Evolutionary conservation across 805 yeast genomes (phyloP).

Genomic region (Soucietia sequanensis): DNA sequence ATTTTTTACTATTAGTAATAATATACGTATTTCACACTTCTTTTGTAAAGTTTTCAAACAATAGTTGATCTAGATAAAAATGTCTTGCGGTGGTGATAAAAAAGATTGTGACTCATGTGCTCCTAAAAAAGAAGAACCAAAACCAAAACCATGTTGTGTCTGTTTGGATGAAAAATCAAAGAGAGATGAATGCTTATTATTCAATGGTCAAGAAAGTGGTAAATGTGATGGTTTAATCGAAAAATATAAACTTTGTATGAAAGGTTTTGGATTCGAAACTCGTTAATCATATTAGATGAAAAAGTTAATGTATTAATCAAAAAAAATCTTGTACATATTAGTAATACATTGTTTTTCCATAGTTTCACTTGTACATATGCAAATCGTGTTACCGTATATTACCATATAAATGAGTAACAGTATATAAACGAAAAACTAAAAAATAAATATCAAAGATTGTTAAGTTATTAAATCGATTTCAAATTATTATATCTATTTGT

Average conservation of each 20-base stretch:
- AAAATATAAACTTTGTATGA: slow-evolving; percentile 86
- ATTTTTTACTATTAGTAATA: no score
- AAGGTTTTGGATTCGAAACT: slow-evolving; percentile 77
- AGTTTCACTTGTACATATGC: slow-evolving; percentile 2
- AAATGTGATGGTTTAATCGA: slow-evolving; percentile 72
- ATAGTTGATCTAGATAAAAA: slow-evolving; percentile 1
- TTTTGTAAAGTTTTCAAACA: no score
- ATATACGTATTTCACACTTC: no score
- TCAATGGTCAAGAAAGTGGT: slow-evolving; percentile 79
- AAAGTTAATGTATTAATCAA: not conserved
- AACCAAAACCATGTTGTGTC: slow-evolving; percentile 97
- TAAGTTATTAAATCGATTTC: no score
- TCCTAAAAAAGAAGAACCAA: slow-evolving; percentile 24
- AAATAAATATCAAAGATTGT: no score
- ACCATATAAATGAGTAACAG: not conserved
- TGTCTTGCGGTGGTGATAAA: slow-evolving; percentile 8
- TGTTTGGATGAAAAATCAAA: slow-evolving; percentile 78
- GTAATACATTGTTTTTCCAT: slow-evolving; percentile 1
- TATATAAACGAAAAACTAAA: no score
- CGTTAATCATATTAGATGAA: no score
- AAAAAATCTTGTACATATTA: no score
- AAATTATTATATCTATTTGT: no score
- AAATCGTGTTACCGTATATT: no score
- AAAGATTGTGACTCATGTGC: slow-evolving; percentile 3
- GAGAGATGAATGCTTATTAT: slow-evolving; percentile 84